Evolutionary conservation across 2,329 filamentous ascomycete species (phyloP), one percentile per base, ranked within the genome.

Genomic region (Epichloe amarillans): DNA sequence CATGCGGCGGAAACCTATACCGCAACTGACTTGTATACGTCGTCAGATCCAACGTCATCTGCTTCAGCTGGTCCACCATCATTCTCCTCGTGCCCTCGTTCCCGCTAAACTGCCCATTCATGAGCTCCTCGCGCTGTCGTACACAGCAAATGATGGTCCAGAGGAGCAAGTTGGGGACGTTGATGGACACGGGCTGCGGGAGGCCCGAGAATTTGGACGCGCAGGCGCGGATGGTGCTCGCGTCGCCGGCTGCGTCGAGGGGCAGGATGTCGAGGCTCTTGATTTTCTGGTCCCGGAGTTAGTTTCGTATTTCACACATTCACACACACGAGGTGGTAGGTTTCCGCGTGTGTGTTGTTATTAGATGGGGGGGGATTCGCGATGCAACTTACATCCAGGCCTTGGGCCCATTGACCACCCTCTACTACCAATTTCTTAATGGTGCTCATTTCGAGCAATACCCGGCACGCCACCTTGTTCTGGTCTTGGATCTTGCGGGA

Each of bases 121-220:
- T 76, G 45, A 94, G 75, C 54, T 82, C 73, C 59, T 86, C 83
- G 55, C 87, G 80, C 67, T 95, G 84, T 51, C 82, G 79, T 47
- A 84, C 83, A 67, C 90, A 94, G 69, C 86, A 89, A 41, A 84
- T 78, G 57, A 98, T 88, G 47, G 88, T 88, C 93, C 93, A 97
- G 71, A 95, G 84, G 55, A 98, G 77, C 55, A 97, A 75, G 66
- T 91, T 88, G 17, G 91, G 91, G 59, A 96, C 83, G 61, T 93
- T 95, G 64, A 88, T 83, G 3, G 90, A 84, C 40, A 98, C 86
- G 7, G 89, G 80, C 57, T 88, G 81, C 4, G 88, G 80, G 40
- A 95, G 77, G 2, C 77, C 75, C 15, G 87, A 79, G 69, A 98
- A 97, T 54, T 83, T 84, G 60, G 87, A 82, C 1, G 91, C 89